A percentile compares a stretch with the other conserved stretches of the same genome.
These are phyloP conservation scores for Thamnidium elegans DNA, from an alignment of 192 early-diverging fungal species.

Conservation along the genomic window DNA sequence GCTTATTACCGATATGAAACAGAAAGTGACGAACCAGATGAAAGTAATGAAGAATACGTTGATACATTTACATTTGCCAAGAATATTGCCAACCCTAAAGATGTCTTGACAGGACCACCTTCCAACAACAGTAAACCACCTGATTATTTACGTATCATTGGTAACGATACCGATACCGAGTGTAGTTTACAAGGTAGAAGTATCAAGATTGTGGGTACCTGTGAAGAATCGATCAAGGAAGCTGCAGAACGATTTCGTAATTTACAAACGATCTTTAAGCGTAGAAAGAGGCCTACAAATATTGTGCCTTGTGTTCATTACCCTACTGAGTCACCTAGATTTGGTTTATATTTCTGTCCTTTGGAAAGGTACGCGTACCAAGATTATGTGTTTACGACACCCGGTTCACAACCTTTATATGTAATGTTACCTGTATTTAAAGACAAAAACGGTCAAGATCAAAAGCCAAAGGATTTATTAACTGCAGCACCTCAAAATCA, in stretches of 20 bases:
- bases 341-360: neutral
- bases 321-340: neutral
- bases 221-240: conserved; percentile 12
- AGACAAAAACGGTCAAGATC: neutral
- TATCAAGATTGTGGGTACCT: conserved; percentile 9
- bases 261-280: conserved; percentile 12
- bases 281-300: neutral
- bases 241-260: conserved; percentile 16
- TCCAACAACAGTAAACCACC: neutral
- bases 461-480: conserved; percentile 11
- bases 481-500: neutral
- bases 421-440: conserved; percentile 23
- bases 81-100: conserved; percentile 17
- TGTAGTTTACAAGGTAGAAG: conserved; percentile 10
- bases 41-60: conserved; percentile 2
- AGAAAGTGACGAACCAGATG: conserved; percentile 3
- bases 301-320: conserved; percentile 7
- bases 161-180: conserved; percentile 22
- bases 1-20: neutral
- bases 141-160: conserved; percentile 22
- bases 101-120: conserved; percentile 6
- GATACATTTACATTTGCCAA: conserved; percentile 23
- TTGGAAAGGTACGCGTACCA: neutral
- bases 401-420: neutral
- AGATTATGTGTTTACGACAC: neutral